A percentile compares a stretch with the other conserved stretches of the same genome.
Conservation (phyloP, 176 grass and related monocot species). For the Luzula sylvatica region DNA sequence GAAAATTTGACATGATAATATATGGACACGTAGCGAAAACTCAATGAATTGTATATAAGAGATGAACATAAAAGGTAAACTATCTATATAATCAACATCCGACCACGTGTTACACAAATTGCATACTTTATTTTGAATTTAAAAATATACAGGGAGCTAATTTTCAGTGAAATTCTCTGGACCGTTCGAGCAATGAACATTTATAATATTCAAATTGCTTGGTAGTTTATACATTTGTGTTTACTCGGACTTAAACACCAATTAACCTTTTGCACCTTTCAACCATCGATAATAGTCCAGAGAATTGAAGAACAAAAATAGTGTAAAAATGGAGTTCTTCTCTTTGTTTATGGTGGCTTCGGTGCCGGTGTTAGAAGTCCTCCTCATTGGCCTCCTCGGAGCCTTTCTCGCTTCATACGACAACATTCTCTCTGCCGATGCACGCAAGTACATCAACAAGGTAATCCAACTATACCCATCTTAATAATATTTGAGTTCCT, state of each 20-base stretch:
- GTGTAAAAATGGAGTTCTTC: conserved; percentile 23
- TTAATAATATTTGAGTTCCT: not conserved
- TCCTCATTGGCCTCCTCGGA: conserved; percentile 23
- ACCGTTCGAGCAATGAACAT: too few species aligned
- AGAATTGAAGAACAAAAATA: not conserved
- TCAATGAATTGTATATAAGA: too few species aligned
- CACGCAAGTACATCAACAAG: conserved; percentile 28
- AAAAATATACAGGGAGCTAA: not conserved
- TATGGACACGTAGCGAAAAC: too few species aligned
- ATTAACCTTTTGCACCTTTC: too few species aligned
- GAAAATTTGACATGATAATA: too few species aligned
- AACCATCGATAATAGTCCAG: not conserved
- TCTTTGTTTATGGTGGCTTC: conserved; percentile 29
- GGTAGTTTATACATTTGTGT: too few species aligned
- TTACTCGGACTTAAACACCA: too few species aligned
- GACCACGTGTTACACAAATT: conserved; percentile 1
- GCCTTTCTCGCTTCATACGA: conserved; percentile 19
- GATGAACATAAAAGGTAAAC: too few species aligned
- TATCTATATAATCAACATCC: too few species aligned
- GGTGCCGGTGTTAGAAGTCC: conserved; percentile 21
- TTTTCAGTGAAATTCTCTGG: not conserved
- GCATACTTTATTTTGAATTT: not conserved
- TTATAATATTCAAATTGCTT: too few species aligned
- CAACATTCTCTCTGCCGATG: conserved; percentile 13
- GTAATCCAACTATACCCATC: not conserved